A percentile compares a stretch with the other conserved stretches of the same genome.
Evolutionary conservation across 306 rosid species (phyloP).

Genomic region (Cucurbita moschata): DNA sequence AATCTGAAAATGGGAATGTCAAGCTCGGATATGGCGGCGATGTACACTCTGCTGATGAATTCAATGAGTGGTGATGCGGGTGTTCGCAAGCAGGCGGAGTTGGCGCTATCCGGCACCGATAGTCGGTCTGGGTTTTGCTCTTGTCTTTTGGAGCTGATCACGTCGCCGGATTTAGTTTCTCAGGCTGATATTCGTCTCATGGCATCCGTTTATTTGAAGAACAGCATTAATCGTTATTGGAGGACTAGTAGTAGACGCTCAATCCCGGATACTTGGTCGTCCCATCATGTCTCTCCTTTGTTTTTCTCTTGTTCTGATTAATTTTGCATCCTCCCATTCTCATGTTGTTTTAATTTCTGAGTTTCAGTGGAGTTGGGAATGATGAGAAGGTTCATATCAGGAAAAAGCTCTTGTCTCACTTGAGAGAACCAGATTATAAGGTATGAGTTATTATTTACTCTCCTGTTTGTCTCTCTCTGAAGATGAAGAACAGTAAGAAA

Average conservation of each 20-base stretch:
- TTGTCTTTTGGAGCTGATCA: conserved; percentile 81
- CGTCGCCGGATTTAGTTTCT: conserved; percentile 60
- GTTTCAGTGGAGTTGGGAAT: conserved; percentile 65
- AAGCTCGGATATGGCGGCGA: conserved; percentile 61
- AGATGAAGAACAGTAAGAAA: background rate
- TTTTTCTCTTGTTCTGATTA: background rate
- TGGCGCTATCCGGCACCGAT: conserved; percentile 66
- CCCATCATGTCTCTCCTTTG: conserved; percentile 24
- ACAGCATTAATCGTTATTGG: conserved; percentile 77
- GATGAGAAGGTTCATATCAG: conserved; percentile 76
- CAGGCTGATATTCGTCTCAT: conserved; percentile 72
- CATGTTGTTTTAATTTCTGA: background rate
- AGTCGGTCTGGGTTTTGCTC: conserved; percentile 84
- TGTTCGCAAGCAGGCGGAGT: conserved; percentile 61
- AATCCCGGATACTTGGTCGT: conserved; percentile 1
- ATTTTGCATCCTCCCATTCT: background rate
- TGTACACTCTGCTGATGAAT: conserved; percentile 61
- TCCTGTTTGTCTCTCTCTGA: background rate
- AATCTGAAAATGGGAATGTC: conserved; percentile 6
- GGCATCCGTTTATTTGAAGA: conserved; percentile 84
- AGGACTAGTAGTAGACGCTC: conserved; percentile 43
- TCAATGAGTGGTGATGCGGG: conserved; percentile 67
- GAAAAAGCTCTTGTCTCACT: conserved; percentile 64
- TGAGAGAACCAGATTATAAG: conserved; percentile 80
- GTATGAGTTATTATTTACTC: conserved; percentile 20